phyloP scores from a whole-genome alignment of 208 protist genomes.

The Leishmania martiniquensis region DNA sequence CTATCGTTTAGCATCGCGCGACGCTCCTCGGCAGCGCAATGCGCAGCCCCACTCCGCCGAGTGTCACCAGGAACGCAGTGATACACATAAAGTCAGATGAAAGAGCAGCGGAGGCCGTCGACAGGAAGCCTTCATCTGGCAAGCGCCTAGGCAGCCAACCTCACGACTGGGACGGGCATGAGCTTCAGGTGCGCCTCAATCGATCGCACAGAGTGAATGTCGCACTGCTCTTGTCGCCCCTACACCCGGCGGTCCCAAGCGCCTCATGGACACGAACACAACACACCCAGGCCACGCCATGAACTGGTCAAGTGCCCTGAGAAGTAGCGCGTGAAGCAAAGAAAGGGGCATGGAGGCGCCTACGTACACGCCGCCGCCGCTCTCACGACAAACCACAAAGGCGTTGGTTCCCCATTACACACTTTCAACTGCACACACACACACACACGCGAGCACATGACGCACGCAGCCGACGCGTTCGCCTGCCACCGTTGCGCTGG shows the following conservation, averaged over 20 bases:
- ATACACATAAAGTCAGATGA: neutral
- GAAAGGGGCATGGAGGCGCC: too few species aligned
- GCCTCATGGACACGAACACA: neutral
- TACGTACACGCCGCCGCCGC: neutral
- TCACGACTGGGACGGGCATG: too few species aligned
- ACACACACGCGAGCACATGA: neutral
- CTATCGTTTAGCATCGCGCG: neutral
- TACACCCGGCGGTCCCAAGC: neutral
- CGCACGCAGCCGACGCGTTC: too few species aligned
- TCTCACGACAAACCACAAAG: neutral
- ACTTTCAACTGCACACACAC: neutral
- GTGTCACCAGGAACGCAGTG: neutral
- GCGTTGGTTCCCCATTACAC: neutral
- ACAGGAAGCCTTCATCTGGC: too few species aligned
- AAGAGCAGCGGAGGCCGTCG: neutral
- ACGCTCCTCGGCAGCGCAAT: neutral
- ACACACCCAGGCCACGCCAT: too few species aligned
- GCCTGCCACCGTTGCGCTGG: neutral
- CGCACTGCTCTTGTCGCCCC: neutral
- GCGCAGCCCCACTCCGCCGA: neutral
- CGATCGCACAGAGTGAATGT: neutral
- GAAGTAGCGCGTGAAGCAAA: neutral
- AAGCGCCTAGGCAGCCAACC: too few species aligned
- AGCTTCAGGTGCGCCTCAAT: neutral
- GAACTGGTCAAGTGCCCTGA: too few species aligned